Percentiles rank a stretch among this genome's conserved stretches.
Evolutionary conservation across 2,329 filamentous ascomycete species (phyloP).

Genomic region (Aureobasidium melanogenum): DNA sequence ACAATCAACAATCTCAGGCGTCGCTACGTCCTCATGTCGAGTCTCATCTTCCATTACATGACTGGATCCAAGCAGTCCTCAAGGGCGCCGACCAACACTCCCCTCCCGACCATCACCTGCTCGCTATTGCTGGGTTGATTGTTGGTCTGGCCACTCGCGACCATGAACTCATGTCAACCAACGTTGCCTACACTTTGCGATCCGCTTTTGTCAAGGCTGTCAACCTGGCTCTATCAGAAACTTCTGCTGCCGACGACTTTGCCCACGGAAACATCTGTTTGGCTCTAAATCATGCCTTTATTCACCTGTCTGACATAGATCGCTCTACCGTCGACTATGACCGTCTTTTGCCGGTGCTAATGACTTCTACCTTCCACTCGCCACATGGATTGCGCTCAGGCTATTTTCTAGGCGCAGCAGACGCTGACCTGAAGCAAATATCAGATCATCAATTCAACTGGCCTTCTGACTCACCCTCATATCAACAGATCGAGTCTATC

Average conservation of each 20-base stretch:
- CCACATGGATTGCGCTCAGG: conserved; percentile 67
- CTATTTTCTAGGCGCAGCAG: conserved; percentile 63
- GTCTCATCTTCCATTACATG: conserved; percentile 33
- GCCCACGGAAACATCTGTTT: conserved; percentile 49
- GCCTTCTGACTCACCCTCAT: conserved; percentile 51
- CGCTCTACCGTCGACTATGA: conserved; percentile 56
- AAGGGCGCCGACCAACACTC: conserved; percentile 53
- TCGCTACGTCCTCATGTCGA: conserved; percentile 21
- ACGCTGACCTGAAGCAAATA: conserved; percentile 54
- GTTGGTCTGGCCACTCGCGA: conserved; percentile 64
- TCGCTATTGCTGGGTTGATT: conserved; percentile 71
- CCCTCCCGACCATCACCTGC: conserved; percentile 69
- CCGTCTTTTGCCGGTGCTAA: conserved; percentile 57
- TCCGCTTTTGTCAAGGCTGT: conserved; percentile 63
- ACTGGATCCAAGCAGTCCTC: conserved; percentile 51
- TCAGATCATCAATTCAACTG: conserved; percentile 52
- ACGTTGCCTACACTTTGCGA: conserved; percentile 60
- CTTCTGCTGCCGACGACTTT: conserved; percentile 43
- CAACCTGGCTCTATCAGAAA: conserved; percentile 61
- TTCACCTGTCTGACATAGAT: conserved; percentile 55
- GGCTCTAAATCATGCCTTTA: conserved; percentile 69
- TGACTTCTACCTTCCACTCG: conserved; percentile 59
- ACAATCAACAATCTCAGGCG: conserved; percentile 15
- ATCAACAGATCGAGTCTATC: conserved; percentile 48
- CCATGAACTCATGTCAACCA: conserved; percentile 52